Base-by-base conservation (phyloP, 208 protist species). In the Borovskyia barvae region DNA sequence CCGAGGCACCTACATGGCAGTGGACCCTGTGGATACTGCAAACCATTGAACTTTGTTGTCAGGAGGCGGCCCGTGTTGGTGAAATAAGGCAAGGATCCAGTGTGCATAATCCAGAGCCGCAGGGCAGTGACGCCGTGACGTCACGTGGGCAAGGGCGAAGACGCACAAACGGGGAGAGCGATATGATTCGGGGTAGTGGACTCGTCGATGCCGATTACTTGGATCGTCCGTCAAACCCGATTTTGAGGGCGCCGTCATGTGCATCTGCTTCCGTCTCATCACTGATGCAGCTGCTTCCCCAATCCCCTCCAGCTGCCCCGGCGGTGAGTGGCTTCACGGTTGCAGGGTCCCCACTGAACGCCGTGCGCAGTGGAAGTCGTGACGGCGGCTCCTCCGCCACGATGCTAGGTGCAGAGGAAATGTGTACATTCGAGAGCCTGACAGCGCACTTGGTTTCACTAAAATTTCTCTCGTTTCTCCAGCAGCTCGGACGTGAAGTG, bases 401-500 rank as follows among this genome's bases (percentile, higher is more conserved):
- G 9, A 32, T 14, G 6, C 19, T 22, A 8, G 15, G n/a, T 8
- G 11, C 19, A 47, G 41, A 47, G 41, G 41, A 6, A 17, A 3
- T 22, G 4, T 37, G 36, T 22, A 51, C 50, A 8, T 55, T 64
- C 46, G 45, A 74, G 11, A 51, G 33, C 14, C 35, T 82, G 17
- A 35, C 60, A 3, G 37, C 55, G 1, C 72, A 64, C 25, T 56
- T 88, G 26, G 61, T 77, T 11, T 72, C 68, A 26, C 61, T 76
- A 5, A 77, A 66, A 3, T 33, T 79, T 26, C 68, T 85, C 14
- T 35, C 62, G 15, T 52, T n/a, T 1, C 39, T 75, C 33, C 74
- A 82, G 33, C 33, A 63, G 36, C 36, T 88, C 6, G 52, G 59
- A 32, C 46, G 47, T 24, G 36, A n/a, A n/a, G n/a, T n/a, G n/a